Conservation (phyloP, 73 alveolate genomes). For the Tetrahymena thermophila region DNA sequence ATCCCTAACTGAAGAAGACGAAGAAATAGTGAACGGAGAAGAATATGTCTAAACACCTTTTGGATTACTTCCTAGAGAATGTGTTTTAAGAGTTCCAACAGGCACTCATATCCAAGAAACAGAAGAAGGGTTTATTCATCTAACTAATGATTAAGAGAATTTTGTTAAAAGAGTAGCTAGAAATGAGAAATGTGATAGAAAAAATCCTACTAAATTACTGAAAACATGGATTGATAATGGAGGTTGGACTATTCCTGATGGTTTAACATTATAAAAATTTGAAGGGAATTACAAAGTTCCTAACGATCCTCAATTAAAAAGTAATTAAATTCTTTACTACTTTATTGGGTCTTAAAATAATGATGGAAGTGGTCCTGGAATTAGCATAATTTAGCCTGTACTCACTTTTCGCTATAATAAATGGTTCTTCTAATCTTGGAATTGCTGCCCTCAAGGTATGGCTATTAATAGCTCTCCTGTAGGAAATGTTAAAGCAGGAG, state of each 20-base stretch:
- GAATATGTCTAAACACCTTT: neutral
- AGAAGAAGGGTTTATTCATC: neutral
- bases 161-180: neutral
- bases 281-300: neutral
- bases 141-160: neutral
- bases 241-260: neutral
- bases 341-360: neutral
- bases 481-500: neutral
- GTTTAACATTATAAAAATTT: neutral
- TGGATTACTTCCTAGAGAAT: neutral
- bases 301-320: neutral
- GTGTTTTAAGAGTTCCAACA: neutral
- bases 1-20: neutral
- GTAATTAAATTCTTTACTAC: neutral
- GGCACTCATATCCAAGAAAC: neutral
- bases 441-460: neutral
- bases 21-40: neutral
- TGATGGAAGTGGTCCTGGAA: neutral
- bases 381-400: neutral
- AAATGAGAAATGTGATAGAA: neutral
- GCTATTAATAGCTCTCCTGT: neutral
- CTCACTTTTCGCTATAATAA: neutral
- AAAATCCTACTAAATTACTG: neutral
- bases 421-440: neutral
- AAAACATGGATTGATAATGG: neutral